These are phyloP conservation scores for Chaetomium olivaceum DNA, from an alignment of 2,329 filamentous ascomycete genomes.

Conservation along the genomic window DNA sequence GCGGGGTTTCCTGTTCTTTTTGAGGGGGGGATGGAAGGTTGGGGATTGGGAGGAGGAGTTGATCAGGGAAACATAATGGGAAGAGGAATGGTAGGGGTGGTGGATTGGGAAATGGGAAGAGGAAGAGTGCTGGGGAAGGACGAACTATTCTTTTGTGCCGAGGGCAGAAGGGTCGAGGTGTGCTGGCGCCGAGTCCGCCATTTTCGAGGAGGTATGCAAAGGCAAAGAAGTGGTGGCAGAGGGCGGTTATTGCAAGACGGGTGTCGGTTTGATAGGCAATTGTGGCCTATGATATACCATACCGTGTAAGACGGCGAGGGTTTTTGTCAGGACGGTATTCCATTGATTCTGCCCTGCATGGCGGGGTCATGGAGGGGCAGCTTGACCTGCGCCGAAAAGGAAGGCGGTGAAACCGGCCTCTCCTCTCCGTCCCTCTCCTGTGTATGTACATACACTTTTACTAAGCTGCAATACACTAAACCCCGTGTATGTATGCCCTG, in stretches of 20 bases:
- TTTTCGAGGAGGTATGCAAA: not conserved
- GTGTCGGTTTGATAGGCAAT: not conserved
- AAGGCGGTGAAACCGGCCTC: conserved; percentile 11
- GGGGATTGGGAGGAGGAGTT: not conserved
- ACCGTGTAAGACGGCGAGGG: not conserved
- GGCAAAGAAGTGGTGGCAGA: not conserved
- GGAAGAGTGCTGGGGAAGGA: not conserved
- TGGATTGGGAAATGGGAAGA: not conserved
- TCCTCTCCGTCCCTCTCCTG: not conserved
- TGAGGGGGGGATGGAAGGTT: not conserved
- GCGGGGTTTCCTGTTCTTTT: too few species aligned
- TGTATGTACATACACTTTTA: not conserved
- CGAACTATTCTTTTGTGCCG: conserved; percentile 85
- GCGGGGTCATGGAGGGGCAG: conserved; percentile 21
- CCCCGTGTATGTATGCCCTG: not conserved
- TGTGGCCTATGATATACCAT: not conserved
- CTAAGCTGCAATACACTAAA: not conserved
- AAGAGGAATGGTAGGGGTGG: not conserved
- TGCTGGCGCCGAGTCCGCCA: conserved; percentile 47
- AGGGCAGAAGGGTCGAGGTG: conserved; percentile 76
- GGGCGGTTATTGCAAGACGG: not conserved
- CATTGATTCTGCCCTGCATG: conserved; percentile 12
- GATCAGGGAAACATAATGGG: not conserved
- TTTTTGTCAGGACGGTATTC: not conserved
- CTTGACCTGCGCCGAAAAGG: not conserved